These are phyloP conservation scores for Phialemonium atrogriseum DNA, from an alignment of 2,329 filamentous ascomycete species.

Conservation along the genomic window DNA sequence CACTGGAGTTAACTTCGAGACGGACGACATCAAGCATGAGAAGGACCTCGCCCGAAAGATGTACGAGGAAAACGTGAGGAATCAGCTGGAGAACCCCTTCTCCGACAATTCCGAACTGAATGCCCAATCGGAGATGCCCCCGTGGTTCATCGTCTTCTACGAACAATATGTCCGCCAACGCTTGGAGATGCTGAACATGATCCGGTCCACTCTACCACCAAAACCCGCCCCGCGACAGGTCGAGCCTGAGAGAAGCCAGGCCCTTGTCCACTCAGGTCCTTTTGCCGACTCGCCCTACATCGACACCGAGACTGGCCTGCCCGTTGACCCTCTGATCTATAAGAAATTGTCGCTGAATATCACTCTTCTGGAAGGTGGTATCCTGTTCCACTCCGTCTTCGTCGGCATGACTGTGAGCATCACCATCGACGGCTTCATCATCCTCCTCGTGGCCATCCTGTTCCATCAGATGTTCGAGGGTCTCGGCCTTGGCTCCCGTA, in stretches of 20 bases:
- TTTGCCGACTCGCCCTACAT: constrained; percentile 26
- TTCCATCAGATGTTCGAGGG: constrained; percentile 67
- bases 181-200: constrained; percentile 48
- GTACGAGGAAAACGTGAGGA: constrained; percentile 26
- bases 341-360: constrained; percentile 65
- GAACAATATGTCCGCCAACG: constrained; percentile 55
- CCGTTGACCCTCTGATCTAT: constrained; percentile 36
- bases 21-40: constrained; percentile 26
- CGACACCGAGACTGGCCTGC: constrained; percentile 33
- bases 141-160: constrained; percentile 56
- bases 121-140: constrained; percentile 41
- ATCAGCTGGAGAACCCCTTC: constrained; percentile 12
- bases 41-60: constrained; percentile 31
- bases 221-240: constrained; percentile 20
- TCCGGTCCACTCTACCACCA: constrained; percentile 27
- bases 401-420: constrained; percentile 67
- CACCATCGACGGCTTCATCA: constrained; percentile 56
- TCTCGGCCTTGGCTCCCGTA: constrained; percentile 62
- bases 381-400: constrained; percentile 71
- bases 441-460: constrained; percentile 59
- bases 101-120: constrained; percentile 18
- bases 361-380: constrained; percentile 66
- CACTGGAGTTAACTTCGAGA: constrained; percentile 22
- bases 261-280: neutral
- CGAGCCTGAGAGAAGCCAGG: constrained; percentile 18